Base-by-base conservation (phyloP, 768 basidiomycete genomes). In the Boletus coccyginus region DNA sequence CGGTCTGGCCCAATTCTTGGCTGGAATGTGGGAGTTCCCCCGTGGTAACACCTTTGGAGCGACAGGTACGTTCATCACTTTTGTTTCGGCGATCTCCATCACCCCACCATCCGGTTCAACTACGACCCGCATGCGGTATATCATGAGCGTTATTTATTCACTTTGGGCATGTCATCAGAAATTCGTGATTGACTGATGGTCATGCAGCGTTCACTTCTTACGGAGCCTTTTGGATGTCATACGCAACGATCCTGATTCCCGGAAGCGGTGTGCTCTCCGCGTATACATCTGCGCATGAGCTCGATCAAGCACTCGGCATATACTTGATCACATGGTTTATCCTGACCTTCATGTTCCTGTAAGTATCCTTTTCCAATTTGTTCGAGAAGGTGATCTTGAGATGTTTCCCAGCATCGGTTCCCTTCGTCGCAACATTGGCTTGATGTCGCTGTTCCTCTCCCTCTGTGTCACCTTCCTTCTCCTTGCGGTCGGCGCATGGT, bases 151-250 rank as follows among this genome's bases (percentile, higher is more conserved):
- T 24, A 45, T 61, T 41, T 13, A 5, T 29, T 57, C 14, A 5
- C 14, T 31, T 42, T 44, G n/a, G 11, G 16, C 21, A 11, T 41
- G 19, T 42, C 46, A 35, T 31, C 17, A 32, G 11, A 24, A 32
- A 13, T 39, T 32, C 5, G 9, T 13, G 11, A 36, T 42, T 52
- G 54, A 41, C 55, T 62, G 8, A 59, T 3, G 33, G 2, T 47
- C 5, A 16, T 4, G 27, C 59, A 87, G 91, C 90, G 0, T 94
- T 93, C 78, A 77, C 83, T 0, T 87, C 87, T 1, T 94, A 88
- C 58, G 92, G 92, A 24, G 88, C 85, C 3, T 94, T 94, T 78
- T 94, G 92, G 92, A 75, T 94, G 74, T 91, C 91, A 6, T 94
- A 83, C 47, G 90, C 83, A 5, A 76, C 81, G 0, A 84, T 94